Evolutionary conservation across 225 moss, liverwort and hornwort species (phyloP).

Genomic region (Physcomitrium patens): DNA sequence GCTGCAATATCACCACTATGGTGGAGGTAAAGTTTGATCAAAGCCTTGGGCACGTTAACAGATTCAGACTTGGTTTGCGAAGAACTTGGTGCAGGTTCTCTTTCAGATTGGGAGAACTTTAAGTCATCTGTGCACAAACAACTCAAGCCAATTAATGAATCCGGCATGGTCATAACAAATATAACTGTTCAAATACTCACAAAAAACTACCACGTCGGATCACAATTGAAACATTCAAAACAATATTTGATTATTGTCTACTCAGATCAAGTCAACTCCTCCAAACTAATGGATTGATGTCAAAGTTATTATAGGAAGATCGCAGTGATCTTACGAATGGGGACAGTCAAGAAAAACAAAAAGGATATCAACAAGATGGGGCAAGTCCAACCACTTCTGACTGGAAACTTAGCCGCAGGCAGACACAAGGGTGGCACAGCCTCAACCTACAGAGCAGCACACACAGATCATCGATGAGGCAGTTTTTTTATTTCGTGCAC

Average conservation of each 20-base stretch:
- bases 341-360: slow-evolving; percentile 8
- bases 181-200: neutral
- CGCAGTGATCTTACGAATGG: neutral
- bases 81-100: slow-evolving; percentile 43
- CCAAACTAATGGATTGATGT: neutral
- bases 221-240: slow-evolving; percentile 23
- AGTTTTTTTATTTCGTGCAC: slow-evolving; percentile 4
- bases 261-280: slow-evolving; percentile 12
- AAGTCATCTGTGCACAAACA: slow-evolving; percentile 41
- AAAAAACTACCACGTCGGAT: slow-evolving; percentile 4
- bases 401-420: slow-evolving; percentile 31
- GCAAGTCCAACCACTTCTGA: slow-evolving; percentile 45
- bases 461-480: neutral
- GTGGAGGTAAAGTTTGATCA: slow-evolving; percentile 66
- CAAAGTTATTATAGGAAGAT: slow-evolving; percentile 14
- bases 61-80: slow-evolving; percentile 42
- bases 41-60: slow-evolving; percentile 36
- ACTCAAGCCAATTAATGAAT: slow-evolving; percentile 16
- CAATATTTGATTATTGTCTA: neutral
- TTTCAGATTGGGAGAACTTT: slow-evolving; percentile 48
- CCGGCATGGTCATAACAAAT: neutral
- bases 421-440: slow-evolving; percentile 54
- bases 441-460: slow-evolving; percentile 55
- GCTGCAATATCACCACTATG: slow-evolving; percentile 86
- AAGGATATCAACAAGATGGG: slow-evolving; percentile 16